phyloP scores from a whole-genome alignment of 345 rosid genomes.

The Salix purpurea region DNA sequence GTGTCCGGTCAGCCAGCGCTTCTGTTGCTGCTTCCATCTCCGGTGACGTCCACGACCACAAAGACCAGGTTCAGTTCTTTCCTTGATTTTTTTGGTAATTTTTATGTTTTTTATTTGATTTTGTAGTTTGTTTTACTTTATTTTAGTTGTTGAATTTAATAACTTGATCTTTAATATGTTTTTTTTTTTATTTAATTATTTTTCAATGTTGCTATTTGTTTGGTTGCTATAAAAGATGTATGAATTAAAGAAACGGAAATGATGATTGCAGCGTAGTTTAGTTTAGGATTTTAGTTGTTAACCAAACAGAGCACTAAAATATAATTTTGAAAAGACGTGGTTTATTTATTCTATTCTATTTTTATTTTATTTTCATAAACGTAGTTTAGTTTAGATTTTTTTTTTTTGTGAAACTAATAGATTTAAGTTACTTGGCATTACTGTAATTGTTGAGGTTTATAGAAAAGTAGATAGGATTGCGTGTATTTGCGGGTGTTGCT shows the following conservation, averaged over 20 bases:
- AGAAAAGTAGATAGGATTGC: not conserved
- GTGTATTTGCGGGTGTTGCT: not conserved
- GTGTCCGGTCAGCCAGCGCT: constrained; percentile 82
- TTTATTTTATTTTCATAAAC: not conserved
- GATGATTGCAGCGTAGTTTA: not conserved
- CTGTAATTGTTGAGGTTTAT: not conserved
- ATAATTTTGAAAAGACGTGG: not conserved
- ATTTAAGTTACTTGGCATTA: not conserved
- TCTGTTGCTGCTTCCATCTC: constrained; percentile 84
- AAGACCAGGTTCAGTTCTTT: constrained; percentile 59
- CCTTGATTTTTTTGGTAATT: not conserved
- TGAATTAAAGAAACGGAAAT: not conserved
- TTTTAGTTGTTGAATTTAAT: not conserved
- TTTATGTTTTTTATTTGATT: not conserved
- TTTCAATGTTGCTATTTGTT: constrained; percentile 5
- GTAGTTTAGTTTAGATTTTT: not conserved
- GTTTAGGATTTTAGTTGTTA: not conserved
- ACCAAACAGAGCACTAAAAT: not conserved
- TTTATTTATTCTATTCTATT: no score
- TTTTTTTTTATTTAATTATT: not conserved
- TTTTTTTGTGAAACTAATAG: not conserved
- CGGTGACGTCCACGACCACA: constrained; percentile 47
- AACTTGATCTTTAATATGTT: not conserved
- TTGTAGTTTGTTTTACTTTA: not conserved
- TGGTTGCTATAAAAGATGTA: constrained; percentile 9